Base-by-base conservation (phyloP, 2,329 filamentous ascomycete species). In the Allantophomopsis cytisporea region DNA sequence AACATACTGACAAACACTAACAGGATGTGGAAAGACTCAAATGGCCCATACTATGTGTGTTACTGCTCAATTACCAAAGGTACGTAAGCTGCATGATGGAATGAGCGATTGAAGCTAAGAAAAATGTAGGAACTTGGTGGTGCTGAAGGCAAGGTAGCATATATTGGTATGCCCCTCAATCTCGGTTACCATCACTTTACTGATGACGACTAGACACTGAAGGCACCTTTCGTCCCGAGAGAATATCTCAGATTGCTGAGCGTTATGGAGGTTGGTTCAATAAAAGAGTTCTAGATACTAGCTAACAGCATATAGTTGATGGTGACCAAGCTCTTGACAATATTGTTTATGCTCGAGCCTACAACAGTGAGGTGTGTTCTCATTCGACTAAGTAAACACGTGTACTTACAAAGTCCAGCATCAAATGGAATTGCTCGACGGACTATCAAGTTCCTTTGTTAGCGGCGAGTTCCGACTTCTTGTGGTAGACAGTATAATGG, bases 401-500 rank as follows among this genome's bases (percentile, higher is more conserved):
- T 12, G 20, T 37, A 10, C 30, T 16, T 30, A n/a, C 14, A 10
- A 7, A 20, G 21, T 48, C 20, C 28, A 47, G 55, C 67, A 77
- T 47, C 39, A 57, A 55, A 65, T 79, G 52, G 77, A 82, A 45
- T 56, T 79, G 14, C 62, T 82, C 23, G 76, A 78, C 54, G 67
- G 65, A 13, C 64, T 82, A 10, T 65, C 72, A 32, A 68, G 69
- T 43, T 70, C 71, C 43, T 80, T 83, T 50, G 68, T 71, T 11
- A 66, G 64, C 7, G 76, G 76, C 33, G 70, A 79, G 47, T 83
- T 76, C 50, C 70, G 76, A 20, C 66, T 83, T 38, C 63, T 83
- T 38, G 68, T 83, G 46, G 71, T 83, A 50, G 78, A 83, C 58
- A 80, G 75, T 50, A 77, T 82, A 51, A 80, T 81, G 70, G 73